Evolutionary conservation across 192 early-diverging fungal genomes (phyloP), one percentile per base, ranked within the genome.

Genomic region (Helicostylum pulchrum): DNA sequence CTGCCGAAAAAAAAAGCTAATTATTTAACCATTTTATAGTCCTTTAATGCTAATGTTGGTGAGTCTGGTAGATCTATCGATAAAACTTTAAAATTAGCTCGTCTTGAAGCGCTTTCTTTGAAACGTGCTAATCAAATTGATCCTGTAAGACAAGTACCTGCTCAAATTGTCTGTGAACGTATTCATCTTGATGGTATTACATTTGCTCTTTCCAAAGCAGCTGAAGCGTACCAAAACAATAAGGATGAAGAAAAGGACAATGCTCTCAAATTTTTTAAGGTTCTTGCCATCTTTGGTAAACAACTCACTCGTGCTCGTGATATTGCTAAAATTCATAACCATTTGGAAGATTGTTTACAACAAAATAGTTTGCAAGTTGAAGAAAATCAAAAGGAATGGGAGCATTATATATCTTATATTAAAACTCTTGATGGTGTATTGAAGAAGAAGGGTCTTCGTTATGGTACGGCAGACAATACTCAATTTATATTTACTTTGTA

Each of bases 211-310:
- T 64, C 64, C 1, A 74, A 72, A 45, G 69, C 70, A 12, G 60
- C 65, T 3, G 60, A 43, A 30, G 68, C 46, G 34, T 48, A 61
- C 1, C 48, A 49, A 15, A 20, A 30, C 0, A 60, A 63, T 1
- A 52, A 79, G 1, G 36, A 54, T 12, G 55, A 69, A 31, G 67
- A 64, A 0, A 50, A 48, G 14, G 44, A 48, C 0, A 69, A 69
- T 21, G 60, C 50, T 15, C 57, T 80, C 44, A 73, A 77, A 47
- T 84, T 80, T 53, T 84, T 84, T 69, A 77, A 80, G 43, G 17
- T 78, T 4, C 61, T 84, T 15, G 34, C 60, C 4, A 34, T 70
- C 14, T 73, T 84, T 54, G 64, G 73, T 1, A 70, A 74, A 44
- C 61, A 68, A 2, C 46, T 78, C 2, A 71, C 62, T 0, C 49